Evolutionary conservation across 2,329 filamentous ascomycete species (phyloP).

Genomic region (Cladosporium sp.): DNA sequence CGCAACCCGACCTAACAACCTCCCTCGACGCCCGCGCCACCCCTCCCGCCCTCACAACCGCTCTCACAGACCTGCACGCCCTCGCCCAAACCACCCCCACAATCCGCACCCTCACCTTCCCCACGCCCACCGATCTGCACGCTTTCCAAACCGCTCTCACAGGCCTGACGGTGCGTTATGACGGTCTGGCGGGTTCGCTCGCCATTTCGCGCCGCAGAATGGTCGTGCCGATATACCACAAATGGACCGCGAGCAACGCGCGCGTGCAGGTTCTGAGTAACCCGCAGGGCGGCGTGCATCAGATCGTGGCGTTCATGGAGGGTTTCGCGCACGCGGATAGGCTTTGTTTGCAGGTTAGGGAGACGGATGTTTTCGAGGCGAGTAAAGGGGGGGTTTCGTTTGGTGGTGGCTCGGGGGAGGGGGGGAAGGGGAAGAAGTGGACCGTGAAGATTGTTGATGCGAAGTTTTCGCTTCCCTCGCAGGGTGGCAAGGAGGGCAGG

Average conservation of each 20-base stretch:
- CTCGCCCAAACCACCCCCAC: slow-evolving; percentile 46
- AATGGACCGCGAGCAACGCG: slow-evolving; percentile 80
- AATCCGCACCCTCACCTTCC: slow-evolving; percentile 60
- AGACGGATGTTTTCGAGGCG: slow-evolving; percentile 76
- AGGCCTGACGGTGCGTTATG: slow-evolving; percentile 63
- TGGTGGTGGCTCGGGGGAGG: too few relatives aligned
- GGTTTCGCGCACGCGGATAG: slow-evolving; percentile 82
- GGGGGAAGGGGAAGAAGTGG: slow-evolving; percentile 51
- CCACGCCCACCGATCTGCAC: slow-evolving; percentile 59
- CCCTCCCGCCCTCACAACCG: slow-evolving; percentile 47
- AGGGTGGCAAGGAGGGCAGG: too few relatives aligned
- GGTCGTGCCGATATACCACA: slow-evolving; percentile 91
- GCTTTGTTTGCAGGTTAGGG: slow-evolving; percentile 84
- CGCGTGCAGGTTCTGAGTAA: slow-evolving; percentile 71
- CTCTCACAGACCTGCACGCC: slow-evolving; percentile 61
- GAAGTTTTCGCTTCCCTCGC: slow-evolving; percentile 87
- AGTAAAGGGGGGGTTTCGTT: slow-evolving; percentile 37
- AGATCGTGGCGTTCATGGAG: slow-evolving; percentile 82
- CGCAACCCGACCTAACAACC: slow-evolving; percentile 73
- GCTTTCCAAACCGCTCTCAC: slow-evolving; percentile 75
- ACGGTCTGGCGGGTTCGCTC: slow-evolving; percentile 62
- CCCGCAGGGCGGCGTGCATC: slow-evolving; percentile 64
- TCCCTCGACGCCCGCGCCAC: slow-evolving; percentile 53
- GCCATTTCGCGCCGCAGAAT: slow-evolving; percentile 70
- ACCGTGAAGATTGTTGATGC: slow-evolving; percentile 80